These are phyloP conservation scores for Sclerotinia spermophila DNA, from an alignment of 2,329 filamentous ascomycete species.

Conservation along the genomic window DNA sequence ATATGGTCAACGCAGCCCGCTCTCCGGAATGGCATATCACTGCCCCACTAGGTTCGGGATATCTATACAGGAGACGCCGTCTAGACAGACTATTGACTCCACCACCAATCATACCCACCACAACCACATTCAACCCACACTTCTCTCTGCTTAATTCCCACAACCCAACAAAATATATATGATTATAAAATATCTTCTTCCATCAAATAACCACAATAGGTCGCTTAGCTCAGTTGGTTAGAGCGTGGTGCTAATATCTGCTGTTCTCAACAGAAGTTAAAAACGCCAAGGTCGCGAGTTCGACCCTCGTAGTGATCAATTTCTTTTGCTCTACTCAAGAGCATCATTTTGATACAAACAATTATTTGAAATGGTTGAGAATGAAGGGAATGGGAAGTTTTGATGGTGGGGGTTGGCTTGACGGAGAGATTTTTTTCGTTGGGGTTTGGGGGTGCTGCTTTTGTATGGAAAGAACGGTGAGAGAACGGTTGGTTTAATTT, in stretches of 20 bases:
- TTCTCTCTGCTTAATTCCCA: accelerated
- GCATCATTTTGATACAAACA: neutral
- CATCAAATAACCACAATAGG: neutral
- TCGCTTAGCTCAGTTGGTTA: slow-evolving; percentile 16
- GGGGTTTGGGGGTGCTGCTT: neutral
- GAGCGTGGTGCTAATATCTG: slow-evolving; percentile 15
- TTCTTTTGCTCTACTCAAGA: neutral
- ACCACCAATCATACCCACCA: neutral
- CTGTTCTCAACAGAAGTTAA: accelerated
- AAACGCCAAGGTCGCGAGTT: slow-evolving; percentile 9
- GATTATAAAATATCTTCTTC: accelerated
- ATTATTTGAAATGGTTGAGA: neutral
- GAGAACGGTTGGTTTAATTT: no score
- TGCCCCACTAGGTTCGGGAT: neutral
- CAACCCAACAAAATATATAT: accelerated
- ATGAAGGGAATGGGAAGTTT: neutral
- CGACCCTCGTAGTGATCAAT: slow-evolving; percentile 2
- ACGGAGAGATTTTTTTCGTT: no score
- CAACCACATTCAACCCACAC: neutral
- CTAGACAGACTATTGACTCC: neutral
- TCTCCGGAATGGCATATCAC: neutral
- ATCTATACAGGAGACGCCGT: no score
- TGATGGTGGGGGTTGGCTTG: neutral
- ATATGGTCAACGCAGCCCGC: neutral
- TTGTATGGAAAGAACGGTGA: no score